These are phyloP conservation scores for Euphorbia celastroides DNA, from an alignment of 441 rosid species.

Conservation along the genomic window DNA sequence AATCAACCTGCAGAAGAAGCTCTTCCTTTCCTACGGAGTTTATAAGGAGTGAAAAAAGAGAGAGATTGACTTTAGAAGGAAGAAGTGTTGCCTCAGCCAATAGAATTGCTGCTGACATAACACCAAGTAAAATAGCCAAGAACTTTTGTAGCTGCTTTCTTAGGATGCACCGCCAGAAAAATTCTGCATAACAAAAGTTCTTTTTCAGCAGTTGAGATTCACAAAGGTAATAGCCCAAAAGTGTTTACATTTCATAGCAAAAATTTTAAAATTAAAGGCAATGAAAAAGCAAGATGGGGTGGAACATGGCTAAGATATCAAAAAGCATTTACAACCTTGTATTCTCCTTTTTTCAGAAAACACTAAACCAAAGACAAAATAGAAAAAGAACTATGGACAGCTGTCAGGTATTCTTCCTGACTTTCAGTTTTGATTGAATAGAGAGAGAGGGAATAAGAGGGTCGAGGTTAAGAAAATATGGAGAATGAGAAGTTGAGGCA, in stretches of 20 bases:
- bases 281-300: neutral
- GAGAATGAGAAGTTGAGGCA: too few species aligned
- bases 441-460: too few species aligned
- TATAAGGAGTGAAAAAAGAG: constrained; percentile 87
- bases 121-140: constrained; percentile 65
- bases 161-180: constrained; percentile 82
- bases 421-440: too few species aligned
- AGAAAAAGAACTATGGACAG: too few species aligned
- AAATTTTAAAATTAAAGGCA: neutral
- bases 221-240: constrained; percentile 5
- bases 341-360: neutral
- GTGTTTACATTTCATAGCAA: neutral
- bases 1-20: constrained; percentile 75
- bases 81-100: constrained; percentile 96
- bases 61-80: constrained; percentile 65
- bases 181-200: constrained; percentile 50
- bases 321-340: too few species aligned
- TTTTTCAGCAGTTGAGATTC: constrained; percentile 8
- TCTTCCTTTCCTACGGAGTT: constrained; percentile 76
- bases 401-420: too few species aligned
- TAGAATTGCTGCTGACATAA: constrained; percentile 95
- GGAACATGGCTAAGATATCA: neutral
- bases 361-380: neutral
- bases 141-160: constrained; percentile 60
- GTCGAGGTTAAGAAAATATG: too few species aligned